Base-by-base conservation (phyloP, 1,139 yeast genomes). In the Yamadazyma sp. region DNA sequence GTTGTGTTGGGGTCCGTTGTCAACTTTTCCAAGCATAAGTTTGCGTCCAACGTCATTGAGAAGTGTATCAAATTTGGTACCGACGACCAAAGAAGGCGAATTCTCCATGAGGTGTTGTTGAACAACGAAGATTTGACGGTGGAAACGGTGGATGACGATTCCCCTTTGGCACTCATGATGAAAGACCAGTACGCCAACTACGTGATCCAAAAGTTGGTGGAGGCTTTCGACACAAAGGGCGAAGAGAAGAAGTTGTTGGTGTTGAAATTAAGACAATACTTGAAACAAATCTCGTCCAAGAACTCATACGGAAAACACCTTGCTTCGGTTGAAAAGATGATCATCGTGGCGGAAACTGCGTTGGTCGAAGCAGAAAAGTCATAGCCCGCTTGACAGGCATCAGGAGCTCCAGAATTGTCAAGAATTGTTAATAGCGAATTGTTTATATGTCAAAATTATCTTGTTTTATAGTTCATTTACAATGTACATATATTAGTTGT, bases 181-280 rank as follows among this genome's bases (percentile, higher is more conserved):
- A 87, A 88, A 59, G 98, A 92, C 62, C 98, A 92, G 59, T 94
- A 85, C 65, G 98, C 98, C 16, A 92, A 92, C 62, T 92, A 92
- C 59, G 99, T 92, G 34, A 88, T 92, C 42, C 98, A 92, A 63
- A 92, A 92, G 60, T 75, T 94, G 53, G 89, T 92, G 29, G 96
- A 87, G 51, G 86, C 87, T 3, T 71, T 72, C 48, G 75, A 68
- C 50, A 78, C 94, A 7, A 76, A 75, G 45, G 84, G 86, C 38
- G 75, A 73, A 26, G 88, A 87, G 48, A 83, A 82, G 64, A 73
- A 66, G 37, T 57, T 77, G 25, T 69, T 85, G 49, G 83, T 84
- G 36, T 66, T 73, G 37, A 81, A 81, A 48, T 78, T 83, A 45
- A 72, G 81, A 55, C 79, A 79, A 41, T 81, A 81, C 53, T 68